These are phyloP conservation scores for Solanum dulcamara DNA, from an alignment of 257 asterid species.

Conservation along the genomic window DNA sequence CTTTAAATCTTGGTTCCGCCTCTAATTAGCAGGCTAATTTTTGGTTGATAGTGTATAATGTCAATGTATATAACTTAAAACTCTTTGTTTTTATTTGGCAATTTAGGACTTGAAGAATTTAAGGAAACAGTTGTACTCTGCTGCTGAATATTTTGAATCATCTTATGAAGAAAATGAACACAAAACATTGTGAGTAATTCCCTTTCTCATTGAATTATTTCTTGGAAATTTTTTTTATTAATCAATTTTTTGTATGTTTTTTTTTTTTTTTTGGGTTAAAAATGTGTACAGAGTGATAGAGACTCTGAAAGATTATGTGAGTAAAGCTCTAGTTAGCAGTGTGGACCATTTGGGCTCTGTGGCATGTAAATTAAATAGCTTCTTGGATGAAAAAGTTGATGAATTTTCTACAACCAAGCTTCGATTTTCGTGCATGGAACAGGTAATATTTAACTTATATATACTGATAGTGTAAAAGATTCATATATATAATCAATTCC, in stretches of 20 bases:
- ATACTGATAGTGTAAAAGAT: neutral
- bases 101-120: conserved; percentile 51
- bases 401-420: conserved; percentile 39
- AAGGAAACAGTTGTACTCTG: conserved; percentile 50
- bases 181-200: conserved; percentile 36
- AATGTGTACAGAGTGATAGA: conserved; percentile 41
- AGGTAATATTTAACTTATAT: conserved; percentile 26
- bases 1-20: neutral
- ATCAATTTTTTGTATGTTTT: neutral
- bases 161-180: conserved; percentile 41
- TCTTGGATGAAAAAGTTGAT: conserved; percentile 44
- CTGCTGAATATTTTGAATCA: conserved; percentile 62
- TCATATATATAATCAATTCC: neutral
- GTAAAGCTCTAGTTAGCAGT: conserved; percentile 54
- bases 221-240: neutral
- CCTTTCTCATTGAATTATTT: neutral
- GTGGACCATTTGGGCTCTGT: conserved; percentile 82
- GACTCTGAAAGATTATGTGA: conserved; percentile 47
- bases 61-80: neutral
- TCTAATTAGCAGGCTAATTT: neutral
- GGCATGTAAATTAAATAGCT: conserved; percentile 47
- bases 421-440: conserved; percentile 42
- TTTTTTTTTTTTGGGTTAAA: neutral
- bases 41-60: neutral
- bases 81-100: neutral